Evolutionary conservation across 768 basidiomycete species (phyloP).

Genomic region (Rickenella mellea): DNA sequence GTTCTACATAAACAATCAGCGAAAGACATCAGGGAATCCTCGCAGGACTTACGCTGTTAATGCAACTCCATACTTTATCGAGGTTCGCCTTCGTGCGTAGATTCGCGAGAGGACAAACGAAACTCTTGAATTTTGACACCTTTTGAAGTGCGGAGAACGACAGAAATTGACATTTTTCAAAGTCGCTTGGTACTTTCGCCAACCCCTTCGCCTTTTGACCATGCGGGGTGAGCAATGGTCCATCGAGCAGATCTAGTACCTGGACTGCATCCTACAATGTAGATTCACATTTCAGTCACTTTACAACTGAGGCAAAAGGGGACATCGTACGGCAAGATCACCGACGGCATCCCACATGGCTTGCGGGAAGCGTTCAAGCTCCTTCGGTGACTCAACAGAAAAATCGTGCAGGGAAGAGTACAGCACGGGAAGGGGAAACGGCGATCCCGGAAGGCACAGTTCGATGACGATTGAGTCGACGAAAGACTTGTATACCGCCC

Average conservation of each 20-base stretch:
- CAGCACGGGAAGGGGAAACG: conserved; percentile 58
- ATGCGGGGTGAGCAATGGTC: conserved; percentile 47
- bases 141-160: conserved; percentile 1
- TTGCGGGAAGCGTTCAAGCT: conserved; percentile 71
- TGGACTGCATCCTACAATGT: conserved; percentile 47
- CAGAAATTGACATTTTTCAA: no score
- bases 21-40: background rate
- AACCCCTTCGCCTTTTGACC: conserved; percentile 13
- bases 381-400: conserved; percentile 61
- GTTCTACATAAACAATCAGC: conserved; percentile 31
- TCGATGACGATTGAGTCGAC: conserved; percentile 80
- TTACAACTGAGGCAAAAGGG: background rate
- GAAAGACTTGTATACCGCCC: conserved; percentile 63
- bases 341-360: conserved; percentile 75
- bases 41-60: conserved; percentile 10
- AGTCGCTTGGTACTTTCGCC: no score
- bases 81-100: conserved; percentile 3
- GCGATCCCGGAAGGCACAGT: conserved; percentile 62
- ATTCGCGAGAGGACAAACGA: conserved; percentile 35
- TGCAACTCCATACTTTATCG: conserved; percentile 12
- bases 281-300: conserved; percentile 1
- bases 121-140: conserved; percentile 57
- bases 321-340: conserved; percentile 58
- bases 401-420: conserved; percentile 63
- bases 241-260: conserved; percentile 55